A percentile compares a stretch with the other conserved stretches of the same genome.
These are phyloP conservation scores for Flueggea neowawraea DNA, from an alignment of 441 rosid genomes.

Conservation along the genomic window DNA sequence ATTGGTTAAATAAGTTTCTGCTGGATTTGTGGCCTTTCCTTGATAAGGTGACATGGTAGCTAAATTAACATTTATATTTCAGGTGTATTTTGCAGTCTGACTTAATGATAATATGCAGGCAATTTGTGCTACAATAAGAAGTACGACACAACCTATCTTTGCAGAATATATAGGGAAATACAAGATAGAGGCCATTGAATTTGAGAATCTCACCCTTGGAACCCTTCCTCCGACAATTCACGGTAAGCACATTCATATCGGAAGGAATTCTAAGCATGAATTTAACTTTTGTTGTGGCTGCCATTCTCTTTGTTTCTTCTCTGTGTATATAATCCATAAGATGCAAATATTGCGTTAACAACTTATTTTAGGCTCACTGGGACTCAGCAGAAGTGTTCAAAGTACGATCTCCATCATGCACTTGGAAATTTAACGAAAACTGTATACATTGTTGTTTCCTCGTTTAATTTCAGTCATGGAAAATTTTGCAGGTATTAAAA, in stretches of 20 bases:
- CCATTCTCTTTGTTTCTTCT: too few relatives aligned
- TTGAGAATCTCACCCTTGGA: conserved; percentile 69
- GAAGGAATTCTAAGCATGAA: too few relatives aligned
- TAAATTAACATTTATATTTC: conserved; percentile 6
- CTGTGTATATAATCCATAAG: too few relatives aligned
- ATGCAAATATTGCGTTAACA: too few relatives aligned
- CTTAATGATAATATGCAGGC: conserved; percentile 43
- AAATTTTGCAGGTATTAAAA: conserved; percentile 66
- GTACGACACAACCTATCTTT: conserved; percentile 51
- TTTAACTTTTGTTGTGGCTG: too few relatives aligned
- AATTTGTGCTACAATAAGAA: conserved; percentile 50
- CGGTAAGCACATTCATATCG: conserved; percentile 28
- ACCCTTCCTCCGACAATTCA: conserved; percentile 68
- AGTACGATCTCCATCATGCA: too few relatives aligned
- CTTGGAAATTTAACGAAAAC: neutral
- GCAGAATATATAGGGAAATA: conserved; percentile 63
- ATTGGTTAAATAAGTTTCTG: conserved; percentile 65
- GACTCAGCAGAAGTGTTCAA: too few relatives aligned
- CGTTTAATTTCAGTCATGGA: neutral
- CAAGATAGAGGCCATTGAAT: conserved; percentile 57
- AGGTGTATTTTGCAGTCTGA: conserved; percentile 4
- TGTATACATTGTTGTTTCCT: neutral
- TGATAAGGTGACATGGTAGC: conserved; percentile 40
- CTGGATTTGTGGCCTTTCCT: conserved; percentile 65
- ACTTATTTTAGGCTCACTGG: too few relatives aligned